These are phyloP conservation scores for Cardamine chenopodiifolia DNA, from an alignment of 345 rosid species.

Conservation along the genomic window DNA sequence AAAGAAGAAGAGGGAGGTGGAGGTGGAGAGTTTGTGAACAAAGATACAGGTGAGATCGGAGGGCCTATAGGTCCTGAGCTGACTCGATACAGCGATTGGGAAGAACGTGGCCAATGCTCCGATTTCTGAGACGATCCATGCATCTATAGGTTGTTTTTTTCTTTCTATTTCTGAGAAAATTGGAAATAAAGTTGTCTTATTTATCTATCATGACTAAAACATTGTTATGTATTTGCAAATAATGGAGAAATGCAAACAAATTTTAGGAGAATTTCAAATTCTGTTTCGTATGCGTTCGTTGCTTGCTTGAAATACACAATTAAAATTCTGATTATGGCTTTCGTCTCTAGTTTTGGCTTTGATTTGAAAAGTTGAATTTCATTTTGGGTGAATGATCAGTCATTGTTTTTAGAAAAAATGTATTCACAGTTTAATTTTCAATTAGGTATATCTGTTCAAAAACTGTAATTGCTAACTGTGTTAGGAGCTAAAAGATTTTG, in stretches of 20 bases:
- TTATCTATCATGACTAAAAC: neutral
- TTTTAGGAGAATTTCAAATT: neutral
- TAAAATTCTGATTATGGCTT: neutral
- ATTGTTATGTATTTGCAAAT: neutral
- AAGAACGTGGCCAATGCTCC: slow-evolving; percentile 83
- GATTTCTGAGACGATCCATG: slow-evolving; percentile 57
- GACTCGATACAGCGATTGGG: slow-evolving; percentile 97
- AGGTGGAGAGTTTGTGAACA: slow-evolving; percentile 53
- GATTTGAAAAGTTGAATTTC: too few species aligned
- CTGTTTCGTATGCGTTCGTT: neutral
- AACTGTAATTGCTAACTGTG: too few species aligned
- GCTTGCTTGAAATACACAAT: neutral
- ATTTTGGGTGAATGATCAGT: too few species aligned
- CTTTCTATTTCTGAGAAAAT: neutral
- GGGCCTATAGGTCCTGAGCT: slow-evolving; percentile 93
- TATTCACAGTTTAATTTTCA: neutral
- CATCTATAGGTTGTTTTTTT: neutral
- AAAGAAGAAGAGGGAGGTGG: slow-evolving; percentile 38
- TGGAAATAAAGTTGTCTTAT: neutral
- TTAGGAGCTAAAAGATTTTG: too few species aligned
- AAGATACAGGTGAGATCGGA: slow-evolving; percentile 80
- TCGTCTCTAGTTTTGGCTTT: too few species aligned
- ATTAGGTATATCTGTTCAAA: too few species aligned
- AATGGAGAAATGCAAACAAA: slow-evolving; percentile 13
- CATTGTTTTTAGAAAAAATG: neutral